phyloP scores from a whole-genome alignment of 495 filamentous ascomycete genomes.

The Podospora sp. region DNA sequence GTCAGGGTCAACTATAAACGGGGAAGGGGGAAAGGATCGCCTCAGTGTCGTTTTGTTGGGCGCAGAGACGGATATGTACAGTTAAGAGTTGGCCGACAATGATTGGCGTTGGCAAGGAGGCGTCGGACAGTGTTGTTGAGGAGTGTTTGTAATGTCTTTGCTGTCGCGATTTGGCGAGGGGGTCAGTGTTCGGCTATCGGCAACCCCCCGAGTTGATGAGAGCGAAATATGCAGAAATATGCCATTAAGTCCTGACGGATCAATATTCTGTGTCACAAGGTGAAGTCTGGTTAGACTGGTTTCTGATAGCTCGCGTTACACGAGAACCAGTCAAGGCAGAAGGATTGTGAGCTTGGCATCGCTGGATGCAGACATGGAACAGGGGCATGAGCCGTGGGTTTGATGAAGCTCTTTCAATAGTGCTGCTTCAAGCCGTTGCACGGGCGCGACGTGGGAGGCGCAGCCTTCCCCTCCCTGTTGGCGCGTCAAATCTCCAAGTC shows the following conservation, averaged over 20 bases:
- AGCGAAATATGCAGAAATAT: conserved; percentile 3
- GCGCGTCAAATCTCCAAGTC: background rate
- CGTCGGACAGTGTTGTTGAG: background rate
- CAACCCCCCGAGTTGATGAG: background rate
- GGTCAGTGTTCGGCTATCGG: background rate
- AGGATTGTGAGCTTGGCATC: background rate
- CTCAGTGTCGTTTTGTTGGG: background rate
- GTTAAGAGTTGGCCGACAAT: background rate
- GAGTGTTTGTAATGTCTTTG: conserved; percentile 9
- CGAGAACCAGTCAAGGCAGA: background rate
- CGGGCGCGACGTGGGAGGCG: background rate
- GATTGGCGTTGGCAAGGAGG: background rate
- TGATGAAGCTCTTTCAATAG: background rate
- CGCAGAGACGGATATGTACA: background rate
- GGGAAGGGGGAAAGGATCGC: background rate
- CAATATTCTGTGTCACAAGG: background rate
- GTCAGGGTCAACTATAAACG: background rate
- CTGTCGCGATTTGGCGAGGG: background rate
- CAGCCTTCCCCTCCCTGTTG: background rate
- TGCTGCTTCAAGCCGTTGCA: background rate
- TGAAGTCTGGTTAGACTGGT: background rate
- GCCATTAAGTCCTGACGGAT: background rate
- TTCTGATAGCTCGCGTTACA: background rate
- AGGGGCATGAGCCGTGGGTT: background rate
- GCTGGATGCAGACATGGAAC: background rate